phyloP scores from a whole-genome alignment of 2,329 filamentous ascomycete genomes.

The Hypoxylon sp. region DNA sequence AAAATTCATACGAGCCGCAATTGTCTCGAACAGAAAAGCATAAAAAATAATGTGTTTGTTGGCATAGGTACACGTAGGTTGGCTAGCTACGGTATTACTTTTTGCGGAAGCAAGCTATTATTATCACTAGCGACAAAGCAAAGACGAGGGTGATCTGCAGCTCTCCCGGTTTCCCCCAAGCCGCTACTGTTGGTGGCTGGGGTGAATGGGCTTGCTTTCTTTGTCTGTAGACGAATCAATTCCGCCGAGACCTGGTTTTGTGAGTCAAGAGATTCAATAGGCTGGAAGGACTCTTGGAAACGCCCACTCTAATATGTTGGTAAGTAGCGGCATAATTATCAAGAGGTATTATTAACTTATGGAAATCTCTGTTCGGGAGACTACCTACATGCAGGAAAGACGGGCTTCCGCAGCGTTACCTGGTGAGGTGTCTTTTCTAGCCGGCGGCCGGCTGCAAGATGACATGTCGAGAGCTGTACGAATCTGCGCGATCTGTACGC shows the following conservation, averaged over 20 bases:
- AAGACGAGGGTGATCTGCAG: conserved; percentile 30
- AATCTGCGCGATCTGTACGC: conserved; percentile 4
- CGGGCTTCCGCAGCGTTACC: background rate
- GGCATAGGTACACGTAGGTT: conserved; percentile 5
- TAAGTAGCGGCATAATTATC: no score
- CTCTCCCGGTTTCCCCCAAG: conserved; percentile 17
- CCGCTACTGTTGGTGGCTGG: conserved; percentile 34
- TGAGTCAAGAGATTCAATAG: conserved; percentile 1
- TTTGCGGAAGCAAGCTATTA: conserved; percentile 19
- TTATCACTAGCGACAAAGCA: no score
- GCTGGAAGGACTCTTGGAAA: no score
- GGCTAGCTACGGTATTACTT: conserved; percentile 17
- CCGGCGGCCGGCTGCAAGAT: conserved; percentile 10
- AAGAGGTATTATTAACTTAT: no score
- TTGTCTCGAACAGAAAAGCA: conserved; percentile 8
- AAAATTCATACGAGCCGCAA: conserved; percentile 12
- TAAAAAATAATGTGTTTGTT: no score
- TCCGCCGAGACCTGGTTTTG: conserved; percentile 27
- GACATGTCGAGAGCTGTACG: conserved; percentile 7
- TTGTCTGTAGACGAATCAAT: conserved; percentile 9
- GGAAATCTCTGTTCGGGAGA: conserved; percentile 4
- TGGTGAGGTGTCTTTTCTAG: conserved; percentile 5
- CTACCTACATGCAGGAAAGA: conserved; percentile 12
- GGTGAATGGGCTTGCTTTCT: conserved; percentile 20
- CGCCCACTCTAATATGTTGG: no score